Conservation (phyloP, 331 rosid genomes). For the Saraca asoca region DNA sequence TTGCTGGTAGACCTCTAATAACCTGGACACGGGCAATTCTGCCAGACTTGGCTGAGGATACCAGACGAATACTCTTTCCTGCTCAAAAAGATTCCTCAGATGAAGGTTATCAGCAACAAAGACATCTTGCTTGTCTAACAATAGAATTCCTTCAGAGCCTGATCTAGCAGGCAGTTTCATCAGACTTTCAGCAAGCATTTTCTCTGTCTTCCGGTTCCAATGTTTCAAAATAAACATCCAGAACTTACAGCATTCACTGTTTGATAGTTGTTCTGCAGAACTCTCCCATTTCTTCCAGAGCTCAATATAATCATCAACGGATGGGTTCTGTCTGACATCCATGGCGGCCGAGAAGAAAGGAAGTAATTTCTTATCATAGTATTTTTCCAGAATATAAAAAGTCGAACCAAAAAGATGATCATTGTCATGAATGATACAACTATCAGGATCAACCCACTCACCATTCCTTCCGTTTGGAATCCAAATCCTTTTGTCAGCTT, state of each 20-base stretch:
- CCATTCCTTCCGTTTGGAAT: constrained; percentile 44
- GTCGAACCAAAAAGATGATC: constrained; percentile 55
- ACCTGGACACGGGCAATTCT: constrained; percentile 30
- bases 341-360: constrained; percentile 50
- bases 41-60: constrained; percentile 50
- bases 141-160: constrained; percentile 38
- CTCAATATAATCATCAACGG: constrained; percentile 54
- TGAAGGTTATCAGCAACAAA: constrained; percentile 67
- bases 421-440: constrained; percentile 55
- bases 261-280: constrained; percentile 35
- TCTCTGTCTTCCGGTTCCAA: constrained; percentile 28
- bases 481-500: constrained; percentile 52
- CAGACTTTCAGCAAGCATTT: constrained; percentile 42
- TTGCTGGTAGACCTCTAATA: constrained; percentile 51
- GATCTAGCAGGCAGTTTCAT: constrained; percentile 58
- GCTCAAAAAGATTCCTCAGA: constrained; percentile 59
- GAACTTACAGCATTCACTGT: constrained; percentile 55
- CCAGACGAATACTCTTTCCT: constrained; percentile 63
- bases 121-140: constrained; percentile 48
- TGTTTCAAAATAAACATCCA: constrained; percentile 59
- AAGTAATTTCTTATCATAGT: constrained; percentile 41
- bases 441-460: constrained; percentile 47
- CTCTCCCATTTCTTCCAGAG: constrained; percentile 72
- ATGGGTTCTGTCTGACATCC: constrained; percentile 48
- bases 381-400: constrained; percentile 42